Percentiles rank a stretch among this genome's conserved stretches.
These are phyloP conservation scores for Mycena vulgaris DNA, from an alignment of 768 basidiomycete species.

Conservation along the genomic window DNA sequence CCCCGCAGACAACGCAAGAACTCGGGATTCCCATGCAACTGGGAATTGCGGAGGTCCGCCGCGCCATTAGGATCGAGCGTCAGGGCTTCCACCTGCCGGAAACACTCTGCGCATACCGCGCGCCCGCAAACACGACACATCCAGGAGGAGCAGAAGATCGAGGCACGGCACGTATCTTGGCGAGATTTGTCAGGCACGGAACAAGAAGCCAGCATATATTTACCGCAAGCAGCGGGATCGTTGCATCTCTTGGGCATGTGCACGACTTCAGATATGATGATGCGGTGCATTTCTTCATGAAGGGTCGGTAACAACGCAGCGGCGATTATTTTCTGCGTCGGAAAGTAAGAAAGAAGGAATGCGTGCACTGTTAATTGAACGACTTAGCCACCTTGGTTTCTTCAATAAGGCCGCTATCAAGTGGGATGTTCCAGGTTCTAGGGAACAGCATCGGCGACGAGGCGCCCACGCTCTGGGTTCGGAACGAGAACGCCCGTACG, in stretches of 20 bases:
- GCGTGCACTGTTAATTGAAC: no score
- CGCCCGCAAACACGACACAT: constrained; percentile 91
- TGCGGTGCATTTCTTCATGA: constrained; percentile 73
- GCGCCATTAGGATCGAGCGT: no score
- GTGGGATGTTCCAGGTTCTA: constrained; percentile 72
- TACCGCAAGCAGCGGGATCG: constrained; percentile 90
- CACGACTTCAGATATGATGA: constrained; percentile 70
- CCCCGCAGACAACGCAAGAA: constrained; percentile 53
- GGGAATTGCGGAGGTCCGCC: no score
- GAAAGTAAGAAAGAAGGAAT: no score
- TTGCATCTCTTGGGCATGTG: constrained; percentile 83
- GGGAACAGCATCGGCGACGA: constrained; percentile 77
- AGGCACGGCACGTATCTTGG: constrained; percentile 95
- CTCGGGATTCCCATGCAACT: constrained; percentile 59
- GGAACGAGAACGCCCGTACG: constrained; percentile 78
- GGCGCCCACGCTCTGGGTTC: constrained; percentile 42
- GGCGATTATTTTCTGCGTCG: constrained; percentile 76
- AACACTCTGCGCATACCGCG: constrained; percentile 91
- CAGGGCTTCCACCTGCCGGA: constrained; percentile 74
- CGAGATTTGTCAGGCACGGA: constrained; percentile 24
- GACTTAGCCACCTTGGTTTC: constrained; percentile 72
- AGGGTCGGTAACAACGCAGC: constrained; percentile 77
- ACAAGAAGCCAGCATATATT: constrained; percentile 36
- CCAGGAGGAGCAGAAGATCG: constrained; percentile 90
- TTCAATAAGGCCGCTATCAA: constrained; percentile 64